Evolutionary conservation across 768 basidiomycete species (phyloP).

Genomic region (Leccinum incarnatum): DNA sequence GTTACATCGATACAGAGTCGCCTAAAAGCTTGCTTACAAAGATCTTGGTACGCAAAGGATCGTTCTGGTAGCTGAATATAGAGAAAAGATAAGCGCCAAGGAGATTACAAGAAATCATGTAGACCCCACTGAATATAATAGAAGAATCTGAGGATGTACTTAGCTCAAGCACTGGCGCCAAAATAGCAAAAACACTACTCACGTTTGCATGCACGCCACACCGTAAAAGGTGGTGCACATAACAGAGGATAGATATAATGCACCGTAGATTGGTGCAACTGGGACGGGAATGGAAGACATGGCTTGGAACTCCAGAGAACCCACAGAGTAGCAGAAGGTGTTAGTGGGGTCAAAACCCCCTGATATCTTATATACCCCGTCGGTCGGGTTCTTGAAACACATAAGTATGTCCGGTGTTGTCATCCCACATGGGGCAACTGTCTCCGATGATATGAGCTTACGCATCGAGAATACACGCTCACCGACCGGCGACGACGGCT

Average conservation of each 20-base stretch:
- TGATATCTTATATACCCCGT: not conserved
- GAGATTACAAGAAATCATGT: not conserved
- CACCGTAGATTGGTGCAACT: constrained; percentile 1
- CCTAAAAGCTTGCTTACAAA: not conserved
- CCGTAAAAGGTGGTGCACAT: constrained; percentile 8
- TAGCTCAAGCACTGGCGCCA: not conserved
- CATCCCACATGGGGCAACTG: not conserved
- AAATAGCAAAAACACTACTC: not conserved
- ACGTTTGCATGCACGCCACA: constrained; percentile 9
- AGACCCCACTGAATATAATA: constrained; percentile 6
- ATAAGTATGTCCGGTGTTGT: not conserved
- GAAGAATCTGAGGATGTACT: constrained; percentile 1
- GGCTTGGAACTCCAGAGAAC: not conserved
- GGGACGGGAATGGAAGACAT: constrained; percentile 6
- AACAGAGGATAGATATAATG: constrained; percentile 1
- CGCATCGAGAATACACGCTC: not conserved
- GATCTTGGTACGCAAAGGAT: constrained; percentile 1
- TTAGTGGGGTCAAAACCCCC: not conserved
- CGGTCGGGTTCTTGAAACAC: not conserved
- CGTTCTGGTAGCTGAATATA: constrained; percentile 2
- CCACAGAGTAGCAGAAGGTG: not conserved
- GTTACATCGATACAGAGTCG: not conserved
- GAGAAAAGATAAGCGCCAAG: not conserved
- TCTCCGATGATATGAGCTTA: not conserved
- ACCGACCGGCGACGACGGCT: not conserved